phyloP scores from a whole-genome alignment of 2,329 filamentous ascomycete genomes.

The Botryotinia narcissicola region DNA sequence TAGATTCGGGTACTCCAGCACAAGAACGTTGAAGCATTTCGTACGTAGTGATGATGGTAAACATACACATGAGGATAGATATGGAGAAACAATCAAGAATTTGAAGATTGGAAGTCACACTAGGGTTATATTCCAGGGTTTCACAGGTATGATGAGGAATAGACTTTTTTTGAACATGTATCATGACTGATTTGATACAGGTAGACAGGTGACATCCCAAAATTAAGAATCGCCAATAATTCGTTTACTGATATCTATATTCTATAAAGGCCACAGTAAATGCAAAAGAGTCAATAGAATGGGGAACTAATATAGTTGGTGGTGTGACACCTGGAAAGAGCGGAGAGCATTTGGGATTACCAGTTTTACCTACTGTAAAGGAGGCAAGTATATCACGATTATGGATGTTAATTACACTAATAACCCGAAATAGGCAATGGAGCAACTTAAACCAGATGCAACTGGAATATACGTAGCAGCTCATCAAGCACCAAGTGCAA shows the following conservation, averaged over 20 bases:
- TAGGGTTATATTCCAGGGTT: slow-evolving; percentile 67
- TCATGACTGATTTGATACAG: slow-evolving; percentile 10
- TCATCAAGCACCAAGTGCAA: slow-evolving; percentile 68
- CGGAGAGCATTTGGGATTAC: slow-evolving; percentile 70
- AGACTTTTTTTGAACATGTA: neutral
- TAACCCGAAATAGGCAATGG: slow-evolving; percentile 54
- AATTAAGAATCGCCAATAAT: slow-evolving; percentile 23
- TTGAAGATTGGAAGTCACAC: slow-evolving; percentile 66
- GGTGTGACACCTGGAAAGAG: slow-evolving; percentile 70
- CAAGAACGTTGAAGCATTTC: slow-evolving; percentile 23
- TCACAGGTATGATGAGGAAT: slow-evolving; percentile 51
- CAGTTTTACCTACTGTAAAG: slow-evolving; percentile 66
- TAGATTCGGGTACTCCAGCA: slow-evolving; percentile 18
- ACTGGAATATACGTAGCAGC: slow-evolving; percentile 79
- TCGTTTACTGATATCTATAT: neutral
- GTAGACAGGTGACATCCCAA: slow-evolving; percentile 34
- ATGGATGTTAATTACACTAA: slow-evolving; percentile 12
- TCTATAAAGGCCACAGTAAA: slow-evolving; percentile 66
- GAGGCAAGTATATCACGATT: slow-evolving; percentile 42
- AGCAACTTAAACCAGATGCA: slow-evolving; percentile 69
- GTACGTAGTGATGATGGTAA: slow-evolving; percentile 20
- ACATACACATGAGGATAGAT: slow-evolving; percentile 22
- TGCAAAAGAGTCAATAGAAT: slow-evolving; percentile 71
- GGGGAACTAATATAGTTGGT: slow-evolving; percentile 78
- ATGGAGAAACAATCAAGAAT: slow-evolving; percentile 59